These are phyloP conservation scores for Coriolopsis trogii DNA, from an alignment of 1,284 basidiomycete species.

Conservation along the genomic window DNA sequence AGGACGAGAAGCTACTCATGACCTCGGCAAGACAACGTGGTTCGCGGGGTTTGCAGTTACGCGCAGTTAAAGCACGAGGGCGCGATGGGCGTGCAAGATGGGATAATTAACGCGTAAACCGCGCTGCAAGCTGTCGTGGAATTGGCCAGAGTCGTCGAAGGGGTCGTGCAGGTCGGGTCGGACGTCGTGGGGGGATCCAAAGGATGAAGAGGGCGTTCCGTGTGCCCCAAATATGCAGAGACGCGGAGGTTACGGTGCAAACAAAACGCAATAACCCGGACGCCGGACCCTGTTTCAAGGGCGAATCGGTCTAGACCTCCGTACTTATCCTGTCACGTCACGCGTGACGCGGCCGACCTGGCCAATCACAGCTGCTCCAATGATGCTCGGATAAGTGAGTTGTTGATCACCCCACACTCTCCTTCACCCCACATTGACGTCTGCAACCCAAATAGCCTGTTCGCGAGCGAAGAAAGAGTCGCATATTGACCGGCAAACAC, in stretches of 20 bases:
- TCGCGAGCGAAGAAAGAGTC: too few relatives aligned
- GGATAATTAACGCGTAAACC: conserved; percentile 18
- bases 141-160: conserved; percentile 8
- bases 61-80: conserved; percentile 29
- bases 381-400: conserved; percentile 1
- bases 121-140: conserved; percentile 18
- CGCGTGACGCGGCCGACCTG: background rate
- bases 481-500: too few relatives aligned
- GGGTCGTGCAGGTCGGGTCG: conserved; percentile 14
- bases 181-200: conserved; percentile 15
- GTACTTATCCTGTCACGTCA: background rate
- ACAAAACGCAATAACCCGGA: conserved; percentile 9
- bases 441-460: background rate
- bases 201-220: conserved; percentile 1
- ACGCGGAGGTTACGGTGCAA: conserved; percentile 10
- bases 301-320: conserved; percentile 7
- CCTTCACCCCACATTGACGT: conserved; percentile 3
- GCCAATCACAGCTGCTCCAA: background rate
- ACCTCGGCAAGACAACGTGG: conserved; percentile 28
- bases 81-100: conserved; percentile 16
- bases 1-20: conserved; percentile 32
- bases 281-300: conserved; percentile 16
- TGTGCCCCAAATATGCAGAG: conserved; percentile 19
- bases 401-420: background rate
- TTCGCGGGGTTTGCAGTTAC: conserved; percentile 34